Base-by-base conservation (phyloP, 2,329 filamentous ascomycete genomes). In the Aspergillus tubingensis region DNA sequence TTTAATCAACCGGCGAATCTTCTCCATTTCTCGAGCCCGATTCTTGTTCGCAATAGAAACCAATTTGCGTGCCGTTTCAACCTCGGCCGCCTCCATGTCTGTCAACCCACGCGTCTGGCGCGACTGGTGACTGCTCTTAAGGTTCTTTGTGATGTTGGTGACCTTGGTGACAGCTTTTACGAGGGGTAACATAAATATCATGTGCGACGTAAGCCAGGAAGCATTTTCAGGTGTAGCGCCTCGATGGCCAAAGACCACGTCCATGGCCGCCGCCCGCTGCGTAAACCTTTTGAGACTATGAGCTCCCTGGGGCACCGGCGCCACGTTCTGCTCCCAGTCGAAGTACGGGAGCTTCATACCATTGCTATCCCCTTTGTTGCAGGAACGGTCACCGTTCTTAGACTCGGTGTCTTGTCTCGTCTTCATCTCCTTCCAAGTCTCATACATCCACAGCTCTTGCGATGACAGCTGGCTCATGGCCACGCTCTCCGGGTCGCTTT, bases 141-240 rank as follows among this genome's bases (percentile, higher is more conserved):
- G 39, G 19, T 69, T 61, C n/a, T 56, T 58, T 54, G 65, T 51
- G 5, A 65, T 62, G 23, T 57, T 65, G 23, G 57, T 32, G 2
- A 70, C 17, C 59, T 66, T 67, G 3, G 51, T 61, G 4, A 74
- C 62, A 2, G 68, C 67, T 32, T 67, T 71, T n/a, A 72, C 54
- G 2, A 72, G 63, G 2, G 68, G 67, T 19, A 68, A 11, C 19
- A 65, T n/a, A 0, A 3, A 2, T 3, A 52, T 11, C 55, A 64
- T 60, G 39, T 68, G 62, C 17, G 56, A 62, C 2, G 62, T 66
- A 15, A 71, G 59, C 68, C 69, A 73, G 3, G 61, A 51, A 5
- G 69, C 67, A 62, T 73, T 61, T 41, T 69, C 62, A 4, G 67
- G 59, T 15, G 61, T 70, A 47, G 65, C 63, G n/a, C 66, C 65